Evolutionary conservation across 2,329 filamentous ascomycete species (phyloP).

Genomic region (Nemania sp.): DNA sequence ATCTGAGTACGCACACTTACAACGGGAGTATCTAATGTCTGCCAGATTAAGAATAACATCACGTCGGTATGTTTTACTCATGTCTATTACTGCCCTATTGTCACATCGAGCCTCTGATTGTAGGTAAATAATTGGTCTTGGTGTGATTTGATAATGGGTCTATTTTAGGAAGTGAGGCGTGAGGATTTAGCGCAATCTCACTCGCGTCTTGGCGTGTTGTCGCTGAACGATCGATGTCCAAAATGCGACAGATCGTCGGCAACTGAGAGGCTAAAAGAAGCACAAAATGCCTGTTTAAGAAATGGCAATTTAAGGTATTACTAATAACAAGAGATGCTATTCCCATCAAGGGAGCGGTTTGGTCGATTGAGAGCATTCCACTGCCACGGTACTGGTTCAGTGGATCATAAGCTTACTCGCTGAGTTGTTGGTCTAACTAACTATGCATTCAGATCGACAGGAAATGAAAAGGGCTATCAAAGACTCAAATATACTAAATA

Average conservation of each 20-base stretch:
- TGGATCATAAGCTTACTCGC: conserved; percentile 18
- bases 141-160: conserved; percentile 13
- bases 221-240: not conserved
- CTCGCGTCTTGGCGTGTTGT: not conserved
- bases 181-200: conserved; percentile 4
- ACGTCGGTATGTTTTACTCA: too few relatives aligned
- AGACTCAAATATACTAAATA: not conserved
- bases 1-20: too few relatives aligned
- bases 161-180: conserved; percentile 17
- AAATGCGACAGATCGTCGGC: conserved; percentile 4
- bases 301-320: conserved; percentile 13
- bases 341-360: not conserved
- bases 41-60: too few relatives aligned
- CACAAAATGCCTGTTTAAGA: not conserved
- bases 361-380: not conserved
- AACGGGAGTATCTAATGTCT: too few relatives aligned
- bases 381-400: not conserved
- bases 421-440: conserved; percentile 6
- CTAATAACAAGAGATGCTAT: conserved; percentile 8
- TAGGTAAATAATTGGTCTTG: too few relatives aligned
- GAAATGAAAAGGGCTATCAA: conserved; percentile 12
- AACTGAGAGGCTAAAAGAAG: not conserved
- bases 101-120: too few relatives aligned
- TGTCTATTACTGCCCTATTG: too few relatives aligned
- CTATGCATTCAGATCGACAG: not conserved